Conservation (phyloP, 2,329 filamentous ascomycete species). For the Xylariaceae sp. region DNA sequence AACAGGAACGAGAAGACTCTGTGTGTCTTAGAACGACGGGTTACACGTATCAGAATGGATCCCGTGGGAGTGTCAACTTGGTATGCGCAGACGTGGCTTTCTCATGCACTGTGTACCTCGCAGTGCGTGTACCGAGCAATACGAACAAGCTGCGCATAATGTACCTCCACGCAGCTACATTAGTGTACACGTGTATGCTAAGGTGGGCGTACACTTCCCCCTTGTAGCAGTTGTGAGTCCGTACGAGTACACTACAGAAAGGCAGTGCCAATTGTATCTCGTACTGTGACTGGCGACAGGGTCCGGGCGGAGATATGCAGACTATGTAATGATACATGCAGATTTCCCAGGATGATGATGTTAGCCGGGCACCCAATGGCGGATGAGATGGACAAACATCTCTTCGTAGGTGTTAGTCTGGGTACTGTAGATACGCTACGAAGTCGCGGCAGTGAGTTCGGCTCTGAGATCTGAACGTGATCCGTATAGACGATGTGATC, state of each 20-base stretch:
- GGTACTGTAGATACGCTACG: too few species aligned
- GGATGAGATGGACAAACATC: not conserved
- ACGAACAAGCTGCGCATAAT: not conserved
- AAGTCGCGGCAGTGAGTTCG: too few species aligned
- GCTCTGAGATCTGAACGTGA: too few species aligned
- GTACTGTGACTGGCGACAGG: not conserved
- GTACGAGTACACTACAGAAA: too few species aligned
- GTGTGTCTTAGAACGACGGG: not conserved
- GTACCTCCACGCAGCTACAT: not conserved
- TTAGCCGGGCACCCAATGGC: not conserved
- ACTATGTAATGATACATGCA: not conserved
- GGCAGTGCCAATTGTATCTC: not conserved
- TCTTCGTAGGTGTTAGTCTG: too few species aligned
- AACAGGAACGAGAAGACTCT: not conserved
- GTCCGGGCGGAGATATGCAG: not conserved
- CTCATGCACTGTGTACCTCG: slow-evolving; percentile 4
- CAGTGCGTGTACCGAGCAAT: not conserved
- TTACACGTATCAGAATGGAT: not conserved
- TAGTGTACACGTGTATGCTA: not conserved
- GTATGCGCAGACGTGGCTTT: not conserved
- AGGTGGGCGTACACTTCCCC: not conserved
- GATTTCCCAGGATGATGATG: slow-evolving; percentile 5
- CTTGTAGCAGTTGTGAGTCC: too few species aligned
- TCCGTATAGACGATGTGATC: too few species aligned
- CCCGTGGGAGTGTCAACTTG: not conserved